Conservation (phyloP, 169 alveolate genomes). For the Plasmodium berghei region DNA sequence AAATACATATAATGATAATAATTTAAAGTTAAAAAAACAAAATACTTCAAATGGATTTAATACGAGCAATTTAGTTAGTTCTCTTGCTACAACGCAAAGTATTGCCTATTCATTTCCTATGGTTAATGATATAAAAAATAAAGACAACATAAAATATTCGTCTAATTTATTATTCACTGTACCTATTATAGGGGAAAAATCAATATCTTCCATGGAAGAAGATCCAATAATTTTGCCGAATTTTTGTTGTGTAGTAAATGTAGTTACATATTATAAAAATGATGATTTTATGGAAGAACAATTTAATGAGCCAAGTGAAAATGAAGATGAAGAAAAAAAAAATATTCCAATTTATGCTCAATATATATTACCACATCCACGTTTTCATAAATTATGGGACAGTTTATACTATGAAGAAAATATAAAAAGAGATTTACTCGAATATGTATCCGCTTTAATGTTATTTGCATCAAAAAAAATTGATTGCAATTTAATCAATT, state of each 20-base stretch:
- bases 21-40: conserved; percentile 4
- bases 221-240: conserved; percentile 72
- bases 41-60: conserved; percentile 1
- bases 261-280: conserved; percentile 73
- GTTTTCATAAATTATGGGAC: conserved; percentile 87
- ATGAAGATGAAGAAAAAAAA: conserved; percentile 58
- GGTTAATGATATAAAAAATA: conserved; percentile 29
- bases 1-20: conserved; percentile 15
- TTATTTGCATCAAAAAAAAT: conserved; percentile 81
- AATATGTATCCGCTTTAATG: conserved; percentile 83
- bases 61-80: conserved; percentile 11
- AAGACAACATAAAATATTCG: conserved; percentile 12
- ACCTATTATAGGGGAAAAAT: conserved; percentile 75
- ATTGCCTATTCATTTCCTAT: conserved; percentile 13
- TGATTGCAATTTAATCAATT: conserved; percentile 82
- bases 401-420: conserved; percentile 81
- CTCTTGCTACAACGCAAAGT: conserved; percentile 30
- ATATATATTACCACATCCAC: conserved; percentile 84
- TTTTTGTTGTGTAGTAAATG: conserved; percentile 69
- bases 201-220: conserved; percentile 69
- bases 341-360: conserved; percentile 78
- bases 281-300: conserved; percentile 73
- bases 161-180: conserved; percentile 62
- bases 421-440: conserved; percentile 83
- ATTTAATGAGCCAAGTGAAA: conserved; percentile 70